These are phyloP conservation scores for Oryza glumipatula DNA, from an alignment of 176 grass and related monocot species.

Conservation along the genomic window DNA sequence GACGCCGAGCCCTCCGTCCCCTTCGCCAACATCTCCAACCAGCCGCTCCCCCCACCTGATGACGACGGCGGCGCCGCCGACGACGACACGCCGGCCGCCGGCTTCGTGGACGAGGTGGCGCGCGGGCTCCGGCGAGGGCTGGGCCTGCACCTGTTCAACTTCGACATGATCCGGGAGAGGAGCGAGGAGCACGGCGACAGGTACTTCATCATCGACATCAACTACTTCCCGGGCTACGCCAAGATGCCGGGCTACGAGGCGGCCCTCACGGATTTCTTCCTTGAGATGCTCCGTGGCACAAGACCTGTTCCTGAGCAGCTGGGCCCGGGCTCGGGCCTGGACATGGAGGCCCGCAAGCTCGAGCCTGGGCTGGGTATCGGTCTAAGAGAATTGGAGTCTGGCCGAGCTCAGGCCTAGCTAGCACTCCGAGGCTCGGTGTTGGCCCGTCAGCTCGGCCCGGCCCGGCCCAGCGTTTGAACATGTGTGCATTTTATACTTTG, in stretches of 20 bases:
- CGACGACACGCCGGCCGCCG: constrained; percentile 44
- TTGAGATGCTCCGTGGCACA: constrained; percentile 21
- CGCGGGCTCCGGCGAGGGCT: constrained; percentile 56
- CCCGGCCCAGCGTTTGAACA: neutral
- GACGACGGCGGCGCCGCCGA: constrained; percentile 1
- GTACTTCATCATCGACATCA: constrained; percentile 82
- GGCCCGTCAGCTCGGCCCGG: too few relatives aligned
- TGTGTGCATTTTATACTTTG: neutral
- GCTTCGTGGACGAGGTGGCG: constrained; percentile 58
- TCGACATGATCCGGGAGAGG: constrained; percentile 69
- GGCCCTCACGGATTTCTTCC: constrained; percentile 66
- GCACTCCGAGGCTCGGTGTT: neutral
- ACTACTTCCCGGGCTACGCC: constrained; percentile 80
- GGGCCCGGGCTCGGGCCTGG: neutral
- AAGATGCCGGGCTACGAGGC: constrained; percentile 74
- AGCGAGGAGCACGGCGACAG: constrained; percentile 27
- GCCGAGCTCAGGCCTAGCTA: neutral
- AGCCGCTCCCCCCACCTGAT: neutral
- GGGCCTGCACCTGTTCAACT: constrained; percentile 74
- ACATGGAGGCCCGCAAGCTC: neutral
- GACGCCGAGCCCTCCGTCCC: constrained; percentile 32
- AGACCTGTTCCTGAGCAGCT: neutral
- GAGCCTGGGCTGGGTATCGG: neutral
- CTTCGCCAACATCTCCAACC: constrained; percentile 78
- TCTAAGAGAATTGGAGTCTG: neutral